Base-by-base conservation (phyloP, 2,329 filamentous ascomycete species). In the Cladosporium sp. region DNA sequence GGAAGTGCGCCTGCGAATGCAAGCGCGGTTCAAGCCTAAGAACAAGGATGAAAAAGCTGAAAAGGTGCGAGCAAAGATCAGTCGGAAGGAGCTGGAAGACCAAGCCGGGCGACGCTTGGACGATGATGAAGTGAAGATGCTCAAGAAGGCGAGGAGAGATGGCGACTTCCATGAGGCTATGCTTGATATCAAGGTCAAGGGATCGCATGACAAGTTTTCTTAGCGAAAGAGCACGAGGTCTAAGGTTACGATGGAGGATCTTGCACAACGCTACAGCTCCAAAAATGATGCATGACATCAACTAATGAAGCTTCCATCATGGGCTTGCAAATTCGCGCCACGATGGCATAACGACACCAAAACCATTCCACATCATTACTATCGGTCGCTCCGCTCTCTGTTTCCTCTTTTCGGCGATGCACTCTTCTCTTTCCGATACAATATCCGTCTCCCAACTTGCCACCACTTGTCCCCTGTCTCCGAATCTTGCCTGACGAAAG, bases 101-200 rank as follows among this genome's bases (percentile, higher is more conserved):
- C 68, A 69, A 42, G 68, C 68, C 3, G 68, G 68, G 0, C 59
- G 68, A 39, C 52, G 62, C 34, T 22, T 71, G 45, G 67, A 69
- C 13, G 92, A 97, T 67, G 87, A 93, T 57, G 94, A 99, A 74
- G 90, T 97, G 40, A 87, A 83, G 75, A 83, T 79, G 71, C 72
- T 99, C 69, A 95, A 95, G 79, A 87, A 79, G 74, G 91, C 94
- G 34, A 83, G 90, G 70, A 83, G 85, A 65, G 89, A 97, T 66
- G 94, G 94, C 0, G 87, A 93, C 71, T 97, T 94, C 71, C 89
- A 97, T 71, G 92, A 97, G 75, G 83, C 83, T 65, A 75, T 97
- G 68, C 75, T 97, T 63, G 87, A 95, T 74, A 78, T 97, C 56
- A 94, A 93, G 74, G 88, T 94, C 28, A 96, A 96, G 78, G 86